Conservation (phyloP, 768 basidiomycete species). For the Lactarius trivialis region DNA sequence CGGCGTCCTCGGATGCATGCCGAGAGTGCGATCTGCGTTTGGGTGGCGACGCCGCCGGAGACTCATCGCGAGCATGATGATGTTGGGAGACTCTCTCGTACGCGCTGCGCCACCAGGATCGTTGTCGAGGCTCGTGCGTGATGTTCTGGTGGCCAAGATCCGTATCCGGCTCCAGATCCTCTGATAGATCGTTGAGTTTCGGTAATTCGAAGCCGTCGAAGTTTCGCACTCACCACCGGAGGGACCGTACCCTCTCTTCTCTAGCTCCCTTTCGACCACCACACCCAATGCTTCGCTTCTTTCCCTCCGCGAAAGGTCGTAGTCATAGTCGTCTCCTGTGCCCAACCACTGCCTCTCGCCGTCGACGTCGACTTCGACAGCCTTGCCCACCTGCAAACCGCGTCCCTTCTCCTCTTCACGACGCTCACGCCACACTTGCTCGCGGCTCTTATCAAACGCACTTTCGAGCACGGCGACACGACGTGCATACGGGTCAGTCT, state of each 20-base stretch:
- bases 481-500: slow-evolving; percentile 43
- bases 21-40: slow-evolving; percentile 22
- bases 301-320: slow-evolving; percentile 40
- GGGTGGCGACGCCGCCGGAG: slow-evolving; percentile 15
- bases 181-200: background rate
- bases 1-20: slow-evolving; percentile 21
- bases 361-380: slow-evolving; percentile 28
- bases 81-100: slow-evolving; percentile 22
- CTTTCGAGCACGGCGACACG: slow-evolving; percentile 35
- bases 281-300: slow-evolving; percentile 47
- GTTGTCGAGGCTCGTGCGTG: slow-evolving; percentile 6
- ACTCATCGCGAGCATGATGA: slow-evolving; percentile 11
- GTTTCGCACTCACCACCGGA: slow-evolving; percentile 11
- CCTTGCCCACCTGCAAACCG: slow-evolving; percentile 2
- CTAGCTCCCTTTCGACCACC: slow-evolving; percentile 49
- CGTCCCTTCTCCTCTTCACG: slow-evolving; percentile 8
- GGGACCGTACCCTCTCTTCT: slow-evolving; percentile 29
- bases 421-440: slow-evolving; percentile 17
- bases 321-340: slow-evolving; percentile 39
- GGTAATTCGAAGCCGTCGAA: background rate
- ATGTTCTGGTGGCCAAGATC: background rate
- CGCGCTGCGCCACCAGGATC: slow-evolving; percentile 22
- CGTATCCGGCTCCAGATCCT: background rate
- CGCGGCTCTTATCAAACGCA: slow-evolving; percentile 31
- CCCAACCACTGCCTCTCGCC: slow-evolving; percentile 50